Evolutionary conservation across 2,329 filamentous ascomycete genomes (phyloP).

Genomic region (Coniochaeta sp.): DNA sequence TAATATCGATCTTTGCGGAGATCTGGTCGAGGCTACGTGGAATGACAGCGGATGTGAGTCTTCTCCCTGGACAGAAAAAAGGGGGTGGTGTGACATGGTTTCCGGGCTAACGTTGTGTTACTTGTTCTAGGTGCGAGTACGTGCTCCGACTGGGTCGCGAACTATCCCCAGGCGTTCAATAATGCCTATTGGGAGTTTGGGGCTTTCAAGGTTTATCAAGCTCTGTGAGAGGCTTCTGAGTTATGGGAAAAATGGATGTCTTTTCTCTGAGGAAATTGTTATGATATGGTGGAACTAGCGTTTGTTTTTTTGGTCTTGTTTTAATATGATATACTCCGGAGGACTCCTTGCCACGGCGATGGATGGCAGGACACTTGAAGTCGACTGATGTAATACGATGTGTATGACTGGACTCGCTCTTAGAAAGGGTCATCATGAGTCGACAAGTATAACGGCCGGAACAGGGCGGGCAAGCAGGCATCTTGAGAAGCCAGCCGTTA

Average conservation of each 20-base stretch:
- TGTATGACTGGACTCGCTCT: background rate
- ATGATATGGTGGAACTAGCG: background rate
- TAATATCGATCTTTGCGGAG: constrained; percentile 59
- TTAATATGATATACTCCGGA: background rate
- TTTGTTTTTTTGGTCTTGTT: background rate
- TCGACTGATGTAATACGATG: background rate
- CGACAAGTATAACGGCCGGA: background rate
- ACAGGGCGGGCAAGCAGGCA: background rate
- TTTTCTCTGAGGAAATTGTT: background rate
- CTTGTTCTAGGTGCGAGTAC: constrained; percentile 39
- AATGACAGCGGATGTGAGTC: constrained; percentile 34
- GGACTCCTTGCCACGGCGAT: background rate
- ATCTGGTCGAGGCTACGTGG: constrained; percentile 41
- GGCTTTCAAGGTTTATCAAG: constrained; percentile 49
- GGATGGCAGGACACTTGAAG: background rate
- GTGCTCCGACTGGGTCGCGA: constrained; percentile 50
- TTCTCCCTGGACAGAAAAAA: background rate
- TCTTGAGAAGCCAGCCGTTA: background rate
- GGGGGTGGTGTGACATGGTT: background rate
- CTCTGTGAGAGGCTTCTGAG: constrained; percentile 8
- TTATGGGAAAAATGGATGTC: background rate
- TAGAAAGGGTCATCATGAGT: background rate
- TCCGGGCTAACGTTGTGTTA: background rate
- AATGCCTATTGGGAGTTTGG: constrained; percentile 61
- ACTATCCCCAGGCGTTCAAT: constrained; percentile 45